These are phyloP conservation scores for Eudorina sp. DNA, from an alignment of 139 green algal species.

Conservation along the genomic window DNA sequence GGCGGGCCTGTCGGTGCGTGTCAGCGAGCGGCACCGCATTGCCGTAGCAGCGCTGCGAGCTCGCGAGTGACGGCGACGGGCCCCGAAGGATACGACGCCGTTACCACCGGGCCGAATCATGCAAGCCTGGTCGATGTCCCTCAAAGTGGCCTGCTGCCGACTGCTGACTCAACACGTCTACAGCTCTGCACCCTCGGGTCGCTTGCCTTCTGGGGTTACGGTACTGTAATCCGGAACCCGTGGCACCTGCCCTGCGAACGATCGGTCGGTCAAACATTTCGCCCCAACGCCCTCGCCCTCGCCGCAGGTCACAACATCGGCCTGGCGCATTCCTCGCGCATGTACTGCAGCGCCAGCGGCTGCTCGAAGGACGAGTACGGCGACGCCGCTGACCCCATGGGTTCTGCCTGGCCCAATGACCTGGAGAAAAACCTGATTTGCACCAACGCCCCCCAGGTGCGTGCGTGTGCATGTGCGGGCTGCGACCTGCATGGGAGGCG, in stretches of 20 bases:
- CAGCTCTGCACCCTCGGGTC: background rate
- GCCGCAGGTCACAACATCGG: slow-evolving; percentile 1
- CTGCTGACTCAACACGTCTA: background rate
- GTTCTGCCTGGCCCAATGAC: background rate
- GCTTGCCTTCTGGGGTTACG: too few species aligned
- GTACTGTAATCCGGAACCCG: too few species aligned
- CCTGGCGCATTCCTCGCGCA: background rate
- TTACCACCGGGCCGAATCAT: background rate
- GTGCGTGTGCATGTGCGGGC: too few species aligned
- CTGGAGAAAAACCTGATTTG: background rate
- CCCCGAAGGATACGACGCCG: too few species aligned
- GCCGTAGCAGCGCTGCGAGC: too few species aligned
- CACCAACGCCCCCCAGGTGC: background rate
- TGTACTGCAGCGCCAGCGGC: background rate
- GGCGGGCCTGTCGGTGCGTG: too few species aligned
- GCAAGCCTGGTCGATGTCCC: background rate
- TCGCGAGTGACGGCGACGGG: too few species aligned
- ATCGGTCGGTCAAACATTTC: too few species aligned
- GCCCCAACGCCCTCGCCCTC: background rate
- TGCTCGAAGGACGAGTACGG: slow-evolving; percentile 4
- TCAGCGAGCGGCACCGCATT: too few species aligned
- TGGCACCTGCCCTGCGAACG: too few species aligned
- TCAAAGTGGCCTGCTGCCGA: background rate
- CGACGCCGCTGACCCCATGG: background rate
- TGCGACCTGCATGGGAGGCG: too few species aligned